Base-by-base conservation (phyloP, 192 early-diverging fungal species). In the Haplosporangium gracile region DNA sequence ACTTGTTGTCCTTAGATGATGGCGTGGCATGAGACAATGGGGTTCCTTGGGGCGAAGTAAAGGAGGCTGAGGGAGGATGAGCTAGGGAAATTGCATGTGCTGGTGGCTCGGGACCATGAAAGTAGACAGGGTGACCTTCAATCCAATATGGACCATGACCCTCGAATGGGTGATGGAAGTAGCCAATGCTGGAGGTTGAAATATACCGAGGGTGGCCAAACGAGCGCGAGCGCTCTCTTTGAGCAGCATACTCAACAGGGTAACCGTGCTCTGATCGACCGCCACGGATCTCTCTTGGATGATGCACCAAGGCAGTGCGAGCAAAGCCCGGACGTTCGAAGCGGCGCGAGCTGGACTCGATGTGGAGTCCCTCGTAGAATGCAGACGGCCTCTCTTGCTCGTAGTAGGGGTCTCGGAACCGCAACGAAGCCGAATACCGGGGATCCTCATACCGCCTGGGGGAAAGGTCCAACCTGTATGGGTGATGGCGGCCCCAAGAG, bases 401-500 rank as follows among this genome's bases (percentile, higher is more conserved):
- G 15, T 72, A 45, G 16, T 71, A 42, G 1, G 53, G 70, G 15
- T 72, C 78, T 0, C 68, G 55, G 39, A 40, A 72, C 29, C 70
- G 72, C 70, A 57, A 57, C 53, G 57, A 74, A 10, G 68, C 22
- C 3, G 69, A 40, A 42, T 72, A 45, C 5, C 36, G 45, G 40
- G 43, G 70, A 22, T 57, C 60, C 4, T 75, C 72, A 20, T 74
- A 45, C n/a, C 60, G 72, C 51, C 79, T 32, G 8, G 51, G 42
- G 15, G 47, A 38, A 26, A 55, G 36, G 4, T 75, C 51, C 32
- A 65, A 13, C n/a, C 68, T 69, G 42, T 79, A 76, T 34, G 71
- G 82, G 38, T 84, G 36, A 15, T 84, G 82, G n/a, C 40, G 72
- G 39, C 76, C 65, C 74, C 76, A 78, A 24, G 76, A 75, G 4